Evolutionary conservation across 2,329 filamentous ascomycete genomes (phyloP).

Genomic region (Alternaria triticimaculans): DNA sequence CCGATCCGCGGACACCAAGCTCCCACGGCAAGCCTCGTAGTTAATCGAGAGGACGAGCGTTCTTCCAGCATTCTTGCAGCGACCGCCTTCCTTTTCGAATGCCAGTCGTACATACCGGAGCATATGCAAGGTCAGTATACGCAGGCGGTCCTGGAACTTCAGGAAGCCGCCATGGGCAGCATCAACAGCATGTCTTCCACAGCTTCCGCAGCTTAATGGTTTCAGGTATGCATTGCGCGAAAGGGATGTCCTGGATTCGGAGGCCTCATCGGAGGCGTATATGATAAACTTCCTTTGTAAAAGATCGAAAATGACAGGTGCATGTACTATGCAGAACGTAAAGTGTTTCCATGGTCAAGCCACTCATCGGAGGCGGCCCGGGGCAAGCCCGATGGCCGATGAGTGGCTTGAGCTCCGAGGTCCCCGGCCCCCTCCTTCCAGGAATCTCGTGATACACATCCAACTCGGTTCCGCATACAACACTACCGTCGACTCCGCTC

Average conservation of each 20-base stretch:
- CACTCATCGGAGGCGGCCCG: too few species aligned
- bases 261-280: too few species aligned
- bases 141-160: background rate
- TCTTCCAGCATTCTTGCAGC: background rate
- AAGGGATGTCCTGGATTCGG: too few species aligned
- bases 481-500: background rate
- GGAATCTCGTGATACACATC: too few species aligned
- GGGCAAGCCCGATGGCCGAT: too few species aligned
- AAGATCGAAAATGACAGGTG: too few species aligned
- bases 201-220: background rate
- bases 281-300: too few species aligned
- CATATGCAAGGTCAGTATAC: background rate
- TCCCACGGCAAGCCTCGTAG: background rate
- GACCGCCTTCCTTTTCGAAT: background rate
- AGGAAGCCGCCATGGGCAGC: background rate
- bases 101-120: background rate
- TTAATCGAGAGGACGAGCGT: background rate
- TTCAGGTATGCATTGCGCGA: background rate
- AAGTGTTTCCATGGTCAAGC: too few species aligned
- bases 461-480: constrained; percentile 10
- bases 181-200: background rate
- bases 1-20: background rate
- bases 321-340: too few species aligned
- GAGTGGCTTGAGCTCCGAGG: too few species aligned
- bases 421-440: too few species aligned